phyloP scores from a whole-genome alignment of 352 stramenopile genomes.

The Globisporangium echinulatum region DNA sequence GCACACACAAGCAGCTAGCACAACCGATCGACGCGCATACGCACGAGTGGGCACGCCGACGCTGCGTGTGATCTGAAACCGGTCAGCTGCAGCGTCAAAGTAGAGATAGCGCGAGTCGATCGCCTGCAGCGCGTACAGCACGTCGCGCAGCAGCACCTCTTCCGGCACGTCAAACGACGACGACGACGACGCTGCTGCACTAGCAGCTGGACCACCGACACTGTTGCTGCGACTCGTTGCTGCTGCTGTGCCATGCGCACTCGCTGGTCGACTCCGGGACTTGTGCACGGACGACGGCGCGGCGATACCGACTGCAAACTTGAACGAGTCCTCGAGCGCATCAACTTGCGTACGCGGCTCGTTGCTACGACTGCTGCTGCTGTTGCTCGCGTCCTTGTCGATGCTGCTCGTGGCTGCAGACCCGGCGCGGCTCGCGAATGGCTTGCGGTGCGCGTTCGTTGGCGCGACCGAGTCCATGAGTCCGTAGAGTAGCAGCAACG shows the following conservation, averaged over 20 bases:
- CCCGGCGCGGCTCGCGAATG: conserved; percentile 2
- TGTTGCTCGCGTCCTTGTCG: conserved; percentile 4
- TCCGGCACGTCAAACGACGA: conserved; percentile 76
- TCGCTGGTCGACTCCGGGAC: conserved; percentile 8
- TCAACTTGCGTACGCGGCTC: conserved; percentile 30
- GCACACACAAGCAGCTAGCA: neutral
- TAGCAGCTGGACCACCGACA: too few relatives aligned
- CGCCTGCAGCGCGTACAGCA: conserved; percentile 89
- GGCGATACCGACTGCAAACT: conserved; percentile 62
- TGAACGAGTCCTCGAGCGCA: conserved; percentile 75
- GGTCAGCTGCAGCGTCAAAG: conserved; percentile 68
- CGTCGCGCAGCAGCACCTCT: conserved; percentile 85
- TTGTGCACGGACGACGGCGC: conserved; percentile 20
- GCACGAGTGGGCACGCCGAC: conserved; percentile 74
- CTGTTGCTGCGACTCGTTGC: neutral
- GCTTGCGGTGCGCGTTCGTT: neutral
- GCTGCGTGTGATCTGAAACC: conserved; percentile 75
- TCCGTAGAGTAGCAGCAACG: conserved; percentile 51
- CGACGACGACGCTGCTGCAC: neutral
- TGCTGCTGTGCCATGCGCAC: conserved; percentile 3
- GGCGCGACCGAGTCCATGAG: conserved; percentile 51
- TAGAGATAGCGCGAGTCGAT: conserved; percentile 90
- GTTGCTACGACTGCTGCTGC: neutral
- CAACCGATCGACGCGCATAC: conserved; percentile 9
- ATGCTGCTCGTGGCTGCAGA: conserved; percentile 1